Evolutionary conservation across 768 basidiomycete species (phyloP).

Genomic region (Hygrocybe coccinea): DNA sequence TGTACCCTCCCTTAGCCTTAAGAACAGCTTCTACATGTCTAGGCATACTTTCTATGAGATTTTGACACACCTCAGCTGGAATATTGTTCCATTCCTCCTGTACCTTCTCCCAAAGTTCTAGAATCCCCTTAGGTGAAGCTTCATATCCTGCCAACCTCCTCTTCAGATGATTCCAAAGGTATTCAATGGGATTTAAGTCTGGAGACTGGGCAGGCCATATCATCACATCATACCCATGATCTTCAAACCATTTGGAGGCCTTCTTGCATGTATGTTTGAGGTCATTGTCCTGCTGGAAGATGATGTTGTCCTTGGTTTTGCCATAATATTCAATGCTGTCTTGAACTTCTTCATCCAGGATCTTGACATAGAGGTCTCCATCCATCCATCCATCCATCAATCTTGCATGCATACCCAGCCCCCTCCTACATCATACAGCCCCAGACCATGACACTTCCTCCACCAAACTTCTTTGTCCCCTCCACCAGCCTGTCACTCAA

Average conservation of each 20-base stretch:
- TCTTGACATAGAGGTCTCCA: conserved; percentile 21
- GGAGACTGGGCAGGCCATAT: conserved; percentile 23
- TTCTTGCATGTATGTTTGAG: conserved; percentile 33
- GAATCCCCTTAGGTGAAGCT: conserved; percentile 9
- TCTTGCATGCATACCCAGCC: conserved; percentile 11
- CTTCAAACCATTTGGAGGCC: conserved; percentile 25
- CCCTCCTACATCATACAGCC: conserved; percentile 24
- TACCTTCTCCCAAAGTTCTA: conserved; percentile 24
- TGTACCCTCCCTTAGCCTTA: too few relatives aligned
- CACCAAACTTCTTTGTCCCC: conserved; percentile 23
- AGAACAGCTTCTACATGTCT: not conserved
- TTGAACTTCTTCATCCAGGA: conserved; percentile 18
- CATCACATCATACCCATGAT: conserved; percentile 24
- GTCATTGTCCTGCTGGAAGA: conserved; percentile 37
- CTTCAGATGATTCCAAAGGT: conserved; percentile 24
- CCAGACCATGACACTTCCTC: conserved; percentile 26
- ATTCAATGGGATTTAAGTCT: conserved; percentile 28
- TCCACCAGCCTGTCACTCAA: too few relatives aligned
- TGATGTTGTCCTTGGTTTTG: conserved; percentile 4
- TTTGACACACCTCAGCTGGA: conserved; percentile 2
- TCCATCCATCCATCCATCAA: conserved; percentile 24
- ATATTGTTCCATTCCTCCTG: conserved; percentile 25
- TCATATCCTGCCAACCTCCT: not conserved
- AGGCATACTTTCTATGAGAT: conserved; percentile 12
- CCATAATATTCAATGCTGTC: conserved; percentile 8